Evolutionary conservation across 1,284 basidiomycete species (phyloP).

Genomic region (Phylloboletellus chloephorus): DNA sequence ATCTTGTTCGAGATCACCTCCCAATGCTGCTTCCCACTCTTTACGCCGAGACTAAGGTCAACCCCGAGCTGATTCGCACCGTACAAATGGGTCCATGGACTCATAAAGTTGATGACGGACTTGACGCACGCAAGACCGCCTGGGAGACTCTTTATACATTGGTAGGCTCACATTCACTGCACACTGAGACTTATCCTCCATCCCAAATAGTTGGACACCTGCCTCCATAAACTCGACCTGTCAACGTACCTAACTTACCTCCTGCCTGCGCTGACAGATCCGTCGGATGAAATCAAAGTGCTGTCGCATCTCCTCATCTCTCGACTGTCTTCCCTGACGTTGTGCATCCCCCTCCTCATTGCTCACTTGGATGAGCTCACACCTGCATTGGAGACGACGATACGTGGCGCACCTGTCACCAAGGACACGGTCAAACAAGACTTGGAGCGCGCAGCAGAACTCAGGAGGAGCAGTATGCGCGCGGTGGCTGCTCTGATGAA

Average conservation of each 20-base stretch:
- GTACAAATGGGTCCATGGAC: constrained; percentile 99
- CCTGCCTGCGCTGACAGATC: constrained; percentile 80
- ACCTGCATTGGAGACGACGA: constrained; percentile 76
- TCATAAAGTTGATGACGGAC: constrained; percentile 89
- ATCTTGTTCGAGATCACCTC: constrained; percentile 86
- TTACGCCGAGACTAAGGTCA: constrained; percentile 81
- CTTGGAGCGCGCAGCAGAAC: constrained; percentile 86
- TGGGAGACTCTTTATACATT: constrained; percentile 97
- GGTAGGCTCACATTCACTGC: constrained; percentile 40
- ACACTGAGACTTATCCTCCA: constrained; percentile 9
- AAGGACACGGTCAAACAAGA: constrained; percentile 98
- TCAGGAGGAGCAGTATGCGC: constrained; percentile 83
- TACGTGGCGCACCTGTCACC: constrained; percentile 87
- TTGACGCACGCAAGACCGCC: constrained; percentile 92
- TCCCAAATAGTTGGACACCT: constrained; percentile 72
- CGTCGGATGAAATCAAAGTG: constrained; percentile 95
- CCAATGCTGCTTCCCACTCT: constrained; percentile 72
- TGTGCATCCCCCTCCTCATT: constrained; percentile 27
- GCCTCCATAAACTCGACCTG: constrained; percentile 79
- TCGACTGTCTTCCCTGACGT: constrained; percentile 77
- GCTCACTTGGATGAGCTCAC: constrained; percentile 84
- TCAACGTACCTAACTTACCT: constrained; percentile 81
- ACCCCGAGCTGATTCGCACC: constrained; percentile 79
- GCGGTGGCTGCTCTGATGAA: constrained; percentile 83
- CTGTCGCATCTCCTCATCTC: constrained; percentile 94